phyloP scores from a whole-genome alignment of 2,329 filamentous ascomycete species.

The Colletotrichum kahawae region DNA sequence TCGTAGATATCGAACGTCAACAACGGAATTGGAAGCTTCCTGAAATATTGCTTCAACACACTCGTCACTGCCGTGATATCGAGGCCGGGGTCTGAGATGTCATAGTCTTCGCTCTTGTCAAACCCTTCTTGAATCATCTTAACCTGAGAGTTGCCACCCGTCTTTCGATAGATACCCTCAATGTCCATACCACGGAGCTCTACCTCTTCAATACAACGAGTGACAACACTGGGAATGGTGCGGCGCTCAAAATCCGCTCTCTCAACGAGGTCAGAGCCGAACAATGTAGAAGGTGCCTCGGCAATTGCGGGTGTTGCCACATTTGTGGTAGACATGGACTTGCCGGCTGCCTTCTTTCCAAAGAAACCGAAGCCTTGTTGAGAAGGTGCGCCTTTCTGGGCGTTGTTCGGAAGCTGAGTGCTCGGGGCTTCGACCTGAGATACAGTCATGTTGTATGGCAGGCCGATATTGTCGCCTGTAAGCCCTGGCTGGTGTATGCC shows the following conservation, averaged over 20 bases:
- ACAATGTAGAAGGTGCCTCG: constrained; percentile 68
- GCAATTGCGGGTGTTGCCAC: constrained; percentile 42
- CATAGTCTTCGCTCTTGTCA: constrained; percentile 82
- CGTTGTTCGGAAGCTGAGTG: not conserved
- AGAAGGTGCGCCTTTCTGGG: not conserved
- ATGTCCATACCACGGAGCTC: constrained; percentile 96
- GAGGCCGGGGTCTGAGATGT: constrained; percentile 90
- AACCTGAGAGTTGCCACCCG: constrained; percentile 88
- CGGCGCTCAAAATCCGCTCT: constrained; percentile 88
- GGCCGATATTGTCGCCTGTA: constrained; percentile 67
- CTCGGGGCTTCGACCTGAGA: constrained; percentile 49
- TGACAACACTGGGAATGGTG: constrained; percentile 89
- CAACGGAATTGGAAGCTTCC: constrained; percentile 86
- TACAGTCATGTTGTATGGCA: constrained; percentile 74
- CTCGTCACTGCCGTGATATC: constrained; percentile 98
- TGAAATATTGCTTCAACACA: constrained; percentile 96
- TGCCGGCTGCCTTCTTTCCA: constrained; percentile 58
- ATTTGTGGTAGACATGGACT: constrained; percentile 52
- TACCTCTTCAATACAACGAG: constrained; percentile 94
- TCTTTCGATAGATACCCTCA: constrained; percentile 98
- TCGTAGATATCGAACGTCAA: constrained; percentile 95
- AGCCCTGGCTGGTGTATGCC: constrained; percentile 58
- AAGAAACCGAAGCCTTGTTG: constrained; percentile 72
- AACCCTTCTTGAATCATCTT: constrained; percentile 92
- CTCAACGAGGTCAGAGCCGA: constrained; percentile 87